Base-by-base conservation (phyloP, 805 yeast genomes). In the Clavispora asparagi region DNA sequence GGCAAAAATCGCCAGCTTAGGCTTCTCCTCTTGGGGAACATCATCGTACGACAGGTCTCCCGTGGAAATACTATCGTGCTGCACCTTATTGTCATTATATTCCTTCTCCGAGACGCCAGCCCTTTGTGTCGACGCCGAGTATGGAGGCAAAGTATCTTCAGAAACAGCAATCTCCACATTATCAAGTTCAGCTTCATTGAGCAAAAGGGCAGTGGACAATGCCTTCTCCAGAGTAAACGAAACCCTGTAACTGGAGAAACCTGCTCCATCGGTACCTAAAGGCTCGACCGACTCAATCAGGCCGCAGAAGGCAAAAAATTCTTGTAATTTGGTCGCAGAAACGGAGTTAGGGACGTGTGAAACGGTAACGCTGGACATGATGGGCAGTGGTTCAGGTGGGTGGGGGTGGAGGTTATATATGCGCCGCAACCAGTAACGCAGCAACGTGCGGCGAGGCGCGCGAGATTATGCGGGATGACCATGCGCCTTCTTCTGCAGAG, bases 251-350 rank as follows among this genome's bases (percentile, higher is more conserved):
- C 70, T 52, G 47, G 69, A 67, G 39, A 65, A 58, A n/a, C 65
- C 59, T 11, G 50, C 60, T n/a, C 55, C 53, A 35, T 47, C 47
- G 17, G 60, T 61, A 48, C 58, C 66, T 29, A 67, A 56, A 25
- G 62, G 60, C 35, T 61, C 59, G 54, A 73, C 62, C 5, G 64
- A 49, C 45, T 67, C 62, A 46, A 77, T 65, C 44, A 63, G 58
- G 14, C 95, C 95, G 60, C 94, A 85, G 64, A 86, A 86, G 23
- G 85, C 71, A 64, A 87, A 86, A 65, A 86, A 86, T 49, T 84
- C 85, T 39, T 70, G 65, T 30, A 85, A 61, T 56, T 83, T 79
- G 35, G 73, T 71, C 40, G 73, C 68, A 5, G 79, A 55, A 35
- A 82, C 75, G 28, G 71, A 53, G 4, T 65, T 55, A 36, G 87